A percentile compares a stretch with the other conserved stretches of the same genome.
Conservation (phyloP, 208 protist species). For the Crithidia bombi region DNA sequence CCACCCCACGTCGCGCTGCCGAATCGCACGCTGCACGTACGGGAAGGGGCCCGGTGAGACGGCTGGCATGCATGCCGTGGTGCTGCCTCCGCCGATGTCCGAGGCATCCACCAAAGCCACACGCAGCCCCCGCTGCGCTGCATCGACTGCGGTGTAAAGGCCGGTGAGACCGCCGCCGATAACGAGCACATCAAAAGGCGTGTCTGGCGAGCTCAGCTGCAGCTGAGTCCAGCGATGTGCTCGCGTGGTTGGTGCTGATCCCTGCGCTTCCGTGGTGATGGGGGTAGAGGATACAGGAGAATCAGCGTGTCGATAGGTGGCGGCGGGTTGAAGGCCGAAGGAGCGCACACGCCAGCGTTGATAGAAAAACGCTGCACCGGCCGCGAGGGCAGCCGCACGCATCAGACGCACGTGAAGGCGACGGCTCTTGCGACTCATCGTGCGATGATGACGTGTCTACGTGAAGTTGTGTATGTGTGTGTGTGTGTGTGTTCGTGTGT, state of each 20-base stretch:
- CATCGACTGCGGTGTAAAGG: slow-evolving; percentile 85
- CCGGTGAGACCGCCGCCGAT: slow-evolving; percentile 73
- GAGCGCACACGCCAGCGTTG: slow-evolving; percentile 66
- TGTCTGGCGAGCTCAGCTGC: slow-evolving; percentile 10
- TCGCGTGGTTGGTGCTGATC: background rate
- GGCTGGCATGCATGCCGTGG: slow-evolving; percentile 26
- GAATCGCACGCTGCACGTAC: slow-evolving; percentile 72
- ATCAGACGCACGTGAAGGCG: slow-evolving; percentile 40
- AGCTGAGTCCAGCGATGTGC: slow-evolving; percentile 33
- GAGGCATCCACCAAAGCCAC: slow-evolving; percentile 72
- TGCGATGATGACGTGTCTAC: background rate
- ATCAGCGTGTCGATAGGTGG: slow-evolving; percentile 6
- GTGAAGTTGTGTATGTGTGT: background rate
- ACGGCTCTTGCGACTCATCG: slow-evolving; percentile 52
- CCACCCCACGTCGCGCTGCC: slow-evolving; percentile 72
- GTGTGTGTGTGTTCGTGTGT: background rate
- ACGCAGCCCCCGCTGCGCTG: slow-evolving; percentile 74
- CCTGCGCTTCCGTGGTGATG: background rate
- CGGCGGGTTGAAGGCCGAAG: slow-evolving; percentile 26
- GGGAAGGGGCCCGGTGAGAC: slow-evolving; percentile 70
- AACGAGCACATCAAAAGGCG: slow-evolving; percentile 76
- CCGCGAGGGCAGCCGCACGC: slow-evolving; percentile 30
- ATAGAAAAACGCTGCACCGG: slow-evolving; percentile 24
- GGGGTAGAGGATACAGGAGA: background rate
- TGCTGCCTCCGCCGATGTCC: slow-evolving; percentile 62